Base-by-base conservation (phyloP, 2,329 filamentous ascomycete genomes). In the Microcyclosporella mali region DNA sequence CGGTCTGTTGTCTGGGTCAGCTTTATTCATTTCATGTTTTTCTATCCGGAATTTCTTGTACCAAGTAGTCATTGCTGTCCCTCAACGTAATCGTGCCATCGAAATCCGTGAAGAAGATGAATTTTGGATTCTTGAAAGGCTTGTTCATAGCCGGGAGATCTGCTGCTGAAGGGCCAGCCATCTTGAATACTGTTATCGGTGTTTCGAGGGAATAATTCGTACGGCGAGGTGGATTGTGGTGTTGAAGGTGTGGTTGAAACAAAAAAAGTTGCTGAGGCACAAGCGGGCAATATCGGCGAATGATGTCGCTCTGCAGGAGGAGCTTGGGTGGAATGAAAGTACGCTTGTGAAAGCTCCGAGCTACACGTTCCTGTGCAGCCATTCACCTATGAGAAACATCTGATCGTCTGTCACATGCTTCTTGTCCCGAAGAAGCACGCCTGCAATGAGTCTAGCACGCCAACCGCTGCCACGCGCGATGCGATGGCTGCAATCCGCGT, bases 41-140 rank as follows among this genome's bases (percentile, higher is more conserved):
- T n/a, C n/a, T n/a, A n/a, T n/a, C n/a, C n/a, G n/a, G n/a, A n/a
- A n/a, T n/a, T n/a, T n/a, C n/a, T 27, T 21, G 40, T 66, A 78
- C 76, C 70, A 84, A 71, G 59, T 70, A 81, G 62, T 84, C 79
- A 72, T 84, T 83, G 69, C 77, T 81, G 66, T 84, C 80, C 59
- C 79, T 71, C 44, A 81, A 75, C 37, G 90, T 95, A 64, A 95
- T 90, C 41, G 89, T 97, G 60, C 92, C 92, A 68, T 98, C 92
- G 64, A 97, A 97, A 70, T 98, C 92, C 56, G 89, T 95, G 74
- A 97, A 97, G 78, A 98, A 95, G 73, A 98, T 89, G 72, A 87
- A 85, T 69, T 88, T 85, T 39, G 89, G 89, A 64, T 84, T 81
- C 45, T 60, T 51, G 57, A 63, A 62, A 0, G 60, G 60, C 45